Evolutionary conservation across 257 asterid species (phyloP).

Genomic region (Knoxia roxburghii): DNA sequence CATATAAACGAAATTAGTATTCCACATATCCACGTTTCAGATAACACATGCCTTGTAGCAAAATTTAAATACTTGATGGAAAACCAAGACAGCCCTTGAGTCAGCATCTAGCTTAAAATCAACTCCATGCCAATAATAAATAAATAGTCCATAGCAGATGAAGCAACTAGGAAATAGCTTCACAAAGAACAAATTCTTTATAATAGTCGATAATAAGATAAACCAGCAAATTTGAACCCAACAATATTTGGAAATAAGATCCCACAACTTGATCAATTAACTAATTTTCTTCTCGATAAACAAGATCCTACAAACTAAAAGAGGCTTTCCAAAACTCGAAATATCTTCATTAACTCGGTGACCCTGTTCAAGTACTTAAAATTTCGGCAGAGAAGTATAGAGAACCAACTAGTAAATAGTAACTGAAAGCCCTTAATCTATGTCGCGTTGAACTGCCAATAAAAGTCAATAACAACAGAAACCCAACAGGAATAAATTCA

Average conservation of each 20-base stretch:
- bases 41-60: neutral
- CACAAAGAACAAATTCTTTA: neutral
- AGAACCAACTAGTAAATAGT: no score
- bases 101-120: neutral
- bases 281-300: neutral
- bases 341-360: neutral
- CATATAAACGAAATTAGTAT: constrained; percentile 13
- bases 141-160: no score
- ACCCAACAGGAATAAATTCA: neutral
- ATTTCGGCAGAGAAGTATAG: neutral
- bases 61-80: neutral
- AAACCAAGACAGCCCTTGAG: neutral
- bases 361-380: no score
- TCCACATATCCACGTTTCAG: neutral
- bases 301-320: neutral
- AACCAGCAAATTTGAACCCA: neutral
- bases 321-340: neutral
- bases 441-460: no score
- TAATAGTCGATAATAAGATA: neutral
- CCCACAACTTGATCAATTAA: neutral
- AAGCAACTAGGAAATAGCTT: neutral
- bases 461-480: neutral
- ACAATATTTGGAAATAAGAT: neutral
- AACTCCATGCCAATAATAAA: no score
- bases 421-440: no score